A percentile compares a stretch with the other conserved stretches of the same genome.
Conservation (phyloP, 2,329 filamentous ascomycete genomes). For the Aspergillus fischeri region DNA sequence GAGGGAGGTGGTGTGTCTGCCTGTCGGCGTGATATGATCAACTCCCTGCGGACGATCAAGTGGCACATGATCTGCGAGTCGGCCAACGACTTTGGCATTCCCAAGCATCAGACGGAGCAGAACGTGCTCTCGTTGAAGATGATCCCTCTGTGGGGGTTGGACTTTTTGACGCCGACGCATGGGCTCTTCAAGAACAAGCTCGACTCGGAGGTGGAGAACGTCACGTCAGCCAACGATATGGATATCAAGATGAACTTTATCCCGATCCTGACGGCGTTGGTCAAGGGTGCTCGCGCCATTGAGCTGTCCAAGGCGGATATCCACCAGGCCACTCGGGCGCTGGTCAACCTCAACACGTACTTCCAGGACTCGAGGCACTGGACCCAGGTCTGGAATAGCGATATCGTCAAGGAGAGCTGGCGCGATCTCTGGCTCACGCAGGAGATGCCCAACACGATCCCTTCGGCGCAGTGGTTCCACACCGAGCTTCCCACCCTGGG, state of each 20-base stretch:
- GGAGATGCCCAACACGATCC: slow-evolving; percentile 38
- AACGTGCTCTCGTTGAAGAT: slow-evolving; percentile 54
- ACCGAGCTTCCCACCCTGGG: slow-evolving; percentile 37
- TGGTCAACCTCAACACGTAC: slow-evolving; percentile 48
- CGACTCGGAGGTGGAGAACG: slow-evolving; percentile 49
- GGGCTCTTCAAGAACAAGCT: slow-evolving; percentile 53
- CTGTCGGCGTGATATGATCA: slow-evolving; percentile 53
- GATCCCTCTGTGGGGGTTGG: slow-evolving; percentile 53
- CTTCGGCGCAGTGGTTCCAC: slow-evolving; percentile 34
- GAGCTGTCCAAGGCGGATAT: slow-evolving; percentile 42
- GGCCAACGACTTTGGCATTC: slow-evolving; percentile 53
- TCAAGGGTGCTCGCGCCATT: slow-evolving; percentile 48
- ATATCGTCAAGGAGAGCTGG: slow-evolving; percentile 44
- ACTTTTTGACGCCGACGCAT: slow-evolving; percentile 50
- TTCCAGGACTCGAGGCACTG: slow-evolving; percentile 48
- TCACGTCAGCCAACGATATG: slow-evolving; percentile 41
- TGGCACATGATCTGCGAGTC: slow-evolving; percentile 55
- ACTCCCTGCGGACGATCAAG: slow-evolving; percentile 50
- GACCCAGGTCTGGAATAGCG: slow-evolving; percentile 46
- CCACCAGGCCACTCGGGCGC: slow-evolving; percentile 44
- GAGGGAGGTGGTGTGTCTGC: slow-evolving; percentile 54
- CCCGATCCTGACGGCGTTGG: slow-evolving; percentile 48
- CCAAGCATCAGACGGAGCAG: slow-evolving; percentile 53
- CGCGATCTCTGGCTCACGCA: slow-evolving; percentile 46
- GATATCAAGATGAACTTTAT: slow-evolving; percentile 54